A percentile compares a stretch with the other conserved stretches of the same genome.
These are phyloP conservation scores for Saturnispora sekii DNA, from an alignment of 805 yeast genomes.

Conservation along the genomic window DNA sequence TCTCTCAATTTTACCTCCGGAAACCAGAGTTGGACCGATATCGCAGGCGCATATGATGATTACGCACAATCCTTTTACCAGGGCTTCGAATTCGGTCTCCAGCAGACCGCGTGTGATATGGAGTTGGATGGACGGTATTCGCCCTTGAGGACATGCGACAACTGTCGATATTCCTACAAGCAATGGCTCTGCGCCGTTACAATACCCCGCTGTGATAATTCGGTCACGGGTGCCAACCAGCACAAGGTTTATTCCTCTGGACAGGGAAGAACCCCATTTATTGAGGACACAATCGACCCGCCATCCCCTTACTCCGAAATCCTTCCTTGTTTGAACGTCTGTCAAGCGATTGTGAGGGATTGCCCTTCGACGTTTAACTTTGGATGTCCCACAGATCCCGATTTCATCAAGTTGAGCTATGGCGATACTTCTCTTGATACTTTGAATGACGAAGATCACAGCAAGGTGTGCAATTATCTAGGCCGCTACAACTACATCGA, in stretches of 20 bases:
- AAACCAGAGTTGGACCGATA: conserved; percentile 23
- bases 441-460: background rate
- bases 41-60: conserved; percentile 49
- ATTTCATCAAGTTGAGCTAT: conserved; percentile 32
- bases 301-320: conserved; percentile 60
- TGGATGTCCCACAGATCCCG: conserved; percentile 49
- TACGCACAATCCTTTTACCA: conserved; percentile 45
- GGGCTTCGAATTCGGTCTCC: conserved; percentile 68
- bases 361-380: conserved; percentile 78
- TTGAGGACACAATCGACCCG: conserved; percentile 47
- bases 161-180: conserved; percentile 63
- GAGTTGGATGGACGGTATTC: conserved; percentile 60
- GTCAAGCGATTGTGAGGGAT: conserved; percentile 67
- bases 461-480: background rate
- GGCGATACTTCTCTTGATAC: conserved; percentile 17
- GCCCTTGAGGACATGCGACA: conserved; percentile 60
- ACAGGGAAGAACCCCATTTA: conserved; percentile 49
- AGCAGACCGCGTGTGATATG: conserved; percentile 67
- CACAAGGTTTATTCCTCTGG: conserved; percentile 38
- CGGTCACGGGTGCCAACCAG: conserved; percentile 27
- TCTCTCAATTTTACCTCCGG: conserved; percentile 22
- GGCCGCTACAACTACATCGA: background rate
- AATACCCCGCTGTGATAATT: conserved; percentile 75
- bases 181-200: conserved; percentile 86
- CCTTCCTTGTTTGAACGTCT: conserved; percentile 76